Base-by-base conservation (phyloP, 1,284 basidiomycete genomes). In the Malassezia brasiliensis region DNA sequence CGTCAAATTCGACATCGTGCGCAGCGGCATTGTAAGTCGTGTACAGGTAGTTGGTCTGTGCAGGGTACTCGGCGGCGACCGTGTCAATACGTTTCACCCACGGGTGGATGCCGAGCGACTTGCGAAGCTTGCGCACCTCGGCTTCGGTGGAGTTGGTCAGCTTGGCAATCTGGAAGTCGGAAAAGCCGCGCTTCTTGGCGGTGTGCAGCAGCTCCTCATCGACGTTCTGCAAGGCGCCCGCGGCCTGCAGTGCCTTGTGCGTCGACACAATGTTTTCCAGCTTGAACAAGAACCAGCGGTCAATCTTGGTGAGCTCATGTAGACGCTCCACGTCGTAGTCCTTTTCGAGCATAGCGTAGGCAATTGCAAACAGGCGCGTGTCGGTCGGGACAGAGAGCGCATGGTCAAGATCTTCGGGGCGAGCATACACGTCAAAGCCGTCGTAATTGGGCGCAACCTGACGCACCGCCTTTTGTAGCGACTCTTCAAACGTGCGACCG, bases 71-170 rank as follows among this genome's bases (percentile, higher is more conserved):
- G 62, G 94, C 94, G 31, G 93, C 94, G 59, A 99, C 84, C 3
- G 94, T 98, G 77, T 99, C 94, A 78, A 99, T 98, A 61, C 91
- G 88, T 79, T 99, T 98, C 75, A 99, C 94, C 77, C 93, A 98
- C 44, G 94, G 94, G 15, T 86, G 94, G 68, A 98, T 83, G 49
- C 85, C 83, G 59, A 87, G 79, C 4, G 83, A 81, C 78, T 96
- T 96, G 67, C 93, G 85, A 75, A 85, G 81, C 1, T 83, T 82
- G 59, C 94, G 89, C 41, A 94, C 87, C 36, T 80, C 78, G 59
- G 81, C 82, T 78, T 94, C 90, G 10, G 81, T 83, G 46, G 80
- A 53, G 73, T 79, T 56, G 60, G 63, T 76, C 34, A 91, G 80
- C 63, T 85, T 82, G 38, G 88, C 86, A 63, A 98, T 93, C 76